A percentile compares a stretch with the other conserved stretches of the same genome.
These are phyloP conservation scores for Dendrobium chrysotoxum DNA, from an alignment of 106 monocot genomes.

Conservation along the genomic window DNA sequence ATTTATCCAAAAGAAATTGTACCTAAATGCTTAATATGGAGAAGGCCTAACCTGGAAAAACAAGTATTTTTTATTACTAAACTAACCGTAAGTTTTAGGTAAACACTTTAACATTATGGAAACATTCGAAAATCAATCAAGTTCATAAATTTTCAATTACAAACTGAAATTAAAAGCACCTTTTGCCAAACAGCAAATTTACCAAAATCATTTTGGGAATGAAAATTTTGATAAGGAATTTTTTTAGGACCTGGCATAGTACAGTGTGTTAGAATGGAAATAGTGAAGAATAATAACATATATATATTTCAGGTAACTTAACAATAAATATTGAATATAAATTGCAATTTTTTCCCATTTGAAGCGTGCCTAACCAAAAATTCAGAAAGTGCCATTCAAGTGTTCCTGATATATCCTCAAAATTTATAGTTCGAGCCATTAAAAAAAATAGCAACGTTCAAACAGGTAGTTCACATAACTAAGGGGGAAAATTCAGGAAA, in stretches of 20 bases:
- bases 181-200: background rate
- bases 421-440: background rate
- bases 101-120: background rate
- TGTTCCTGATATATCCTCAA: background rate
- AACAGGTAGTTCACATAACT: background rate
- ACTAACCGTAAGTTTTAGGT: background rate
- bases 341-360: background rate
- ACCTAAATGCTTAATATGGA: background rate
- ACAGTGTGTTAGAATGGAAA: background rate
- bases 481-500: background rate
- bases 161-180: background rate
- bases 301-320: background rate
- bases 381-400: background rate
- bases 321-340: background rate
- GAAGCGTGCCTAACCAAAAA: background rate
- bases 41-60: background rate
- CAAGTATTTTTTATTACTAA: background rate
- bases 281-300: background rate
- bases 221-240: background rate
- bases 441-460: background rate
- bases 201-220: background rate
- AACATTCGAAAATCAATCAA: background rate
- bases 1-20: background rate
- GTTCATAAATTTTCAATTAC: slow-evolving; percentile 2
- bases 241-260: background rate